Conservation (phyloP, 208 protist genomes). For the Leishmania major region DNA sequence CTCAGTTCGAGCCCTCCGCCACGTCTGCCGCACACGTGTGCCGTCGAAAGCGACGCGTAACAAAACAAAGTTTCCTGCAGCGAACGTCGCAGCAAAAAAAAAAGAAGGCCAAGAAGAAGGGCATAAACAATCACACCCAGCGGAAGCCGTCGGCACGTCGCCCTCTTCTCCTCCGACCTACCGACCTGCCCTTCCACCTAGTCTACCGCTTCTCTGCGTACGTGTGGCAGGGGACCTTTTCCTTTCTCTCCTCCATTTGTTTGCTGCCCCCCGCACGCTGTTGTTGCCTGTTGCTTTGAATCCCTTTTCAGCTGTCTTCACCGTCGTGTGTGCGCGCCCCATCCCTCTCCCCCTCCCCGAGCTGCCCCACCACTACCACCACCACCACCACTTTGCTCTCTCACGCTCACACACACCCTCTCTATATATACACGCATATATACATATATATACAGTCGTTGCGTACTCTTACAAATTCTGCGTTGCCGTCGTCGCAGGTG, state of each 20-base stretch:
- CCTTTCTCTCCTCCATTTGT: slow-evolving; percentile 9
- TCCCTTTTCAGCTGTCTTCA: slow-evolving; percentile 4
- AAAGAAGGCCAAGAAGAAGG: neutral
- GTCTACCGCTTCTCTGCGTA: slow-evolving; percentile 2
- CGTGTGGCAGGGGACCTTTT: neutral
- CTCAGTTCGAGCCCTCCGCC: neutral
- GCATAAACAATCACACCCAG: neutral
- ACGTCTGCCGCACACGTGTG: too few species aligned
- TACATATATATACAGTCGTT: neutral
- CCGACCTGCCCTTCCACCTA: neutral
- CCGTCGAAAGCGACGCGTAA: neutral
- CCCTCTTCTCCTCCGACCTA: neutral
- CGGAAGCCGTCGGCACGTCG: neutral
- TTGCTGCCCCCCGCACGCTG: neutral
- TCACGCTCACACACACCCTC: neutral
- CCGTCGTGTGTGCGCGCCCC: neutral
- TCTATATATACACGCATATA: neutral
- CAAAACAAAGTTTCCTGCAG: neutral
- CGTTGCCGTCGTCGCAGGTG: neutral
- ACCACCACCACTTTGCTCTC: neutral
- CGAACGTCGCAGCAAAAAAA: neutral
- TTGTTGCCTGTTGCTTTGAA: neutral
- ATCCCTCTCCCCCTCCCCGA: slow-evolving; percentile 4
- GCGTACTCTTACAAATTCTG: neutral
- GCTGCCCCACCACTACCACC: too few species aligned